These are phyloP conservation scores for Lichtheimia hyalospora DNA, from an alignment of 371 early-diverging fungal genomes.

Conservation along the genomic window DNA sequence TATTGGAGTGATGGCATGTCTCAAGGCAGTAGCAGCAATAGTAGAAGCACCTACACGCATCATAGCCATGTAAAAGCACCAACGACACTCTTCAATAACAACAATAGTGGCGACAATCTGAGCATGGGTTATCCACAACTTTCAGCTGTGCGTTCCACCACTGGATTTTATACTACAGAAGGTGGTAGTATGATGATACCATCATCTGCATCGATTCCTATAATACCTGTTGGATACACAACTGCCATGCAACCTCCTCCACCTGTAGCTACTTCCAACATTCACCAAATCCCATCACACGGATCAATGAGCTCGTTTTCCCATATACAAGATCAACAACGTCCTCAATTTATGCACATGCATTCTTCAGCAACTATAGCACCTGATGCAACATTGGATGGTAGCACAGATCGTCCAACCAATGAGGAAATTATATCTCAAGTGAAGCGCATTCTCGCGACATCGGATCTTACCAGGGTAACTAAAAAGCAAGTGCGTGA, in stretches of 20 bases:
- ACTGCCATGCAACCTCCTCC: not conserved
- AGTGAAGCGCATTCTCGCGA: constrained; percentile 73
- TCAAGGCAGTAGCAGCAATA: constrained; percentile 26
- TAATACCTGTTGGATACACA: constrained; percentile 9
- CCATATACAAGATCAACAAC: too few relatives aligned
- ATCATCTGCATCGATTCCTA: constrained; percentile 25
- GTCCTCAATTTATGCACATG: too few relatives aligned
- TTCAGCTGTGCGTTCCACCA: constrained; percentile 12
- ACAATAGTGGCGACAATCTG: constrained; percentile 2
- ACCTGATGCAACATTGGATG: too few relatives aligned
- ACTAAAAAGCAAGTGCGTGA: constrained; percentile 79
- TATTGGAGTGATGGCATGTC: constrained; percentile 36
- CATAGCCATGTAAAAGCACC: not conserved
- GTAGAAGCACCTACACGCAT: constrained; percentile 20
- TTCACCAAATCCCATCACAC: too few relatives aligned
- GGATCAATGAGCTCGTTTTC: too few relatives aligned
- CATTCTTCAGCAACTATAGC: too few relatives aligned
- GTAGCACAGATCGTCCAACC: constrained; percentile 16
- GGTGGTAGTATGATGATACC: constrained; percentile 9
- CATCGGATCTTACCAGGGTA: constrained; percentile 75
- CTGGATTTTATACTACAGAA: not conserved
- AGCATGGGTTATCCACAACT: constrained; percentile 21
- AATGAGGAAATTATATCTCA: constrained; percentile 79
- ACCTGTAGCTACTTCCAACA: too few relatives aligned
- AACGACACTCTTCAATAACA: not conserved